These are phyloP conservation scores for Domatiomyces globalis DNA, from an alignment of 2,329 filamentous ascomycete species.

Conservation along the genomic window DNA sequence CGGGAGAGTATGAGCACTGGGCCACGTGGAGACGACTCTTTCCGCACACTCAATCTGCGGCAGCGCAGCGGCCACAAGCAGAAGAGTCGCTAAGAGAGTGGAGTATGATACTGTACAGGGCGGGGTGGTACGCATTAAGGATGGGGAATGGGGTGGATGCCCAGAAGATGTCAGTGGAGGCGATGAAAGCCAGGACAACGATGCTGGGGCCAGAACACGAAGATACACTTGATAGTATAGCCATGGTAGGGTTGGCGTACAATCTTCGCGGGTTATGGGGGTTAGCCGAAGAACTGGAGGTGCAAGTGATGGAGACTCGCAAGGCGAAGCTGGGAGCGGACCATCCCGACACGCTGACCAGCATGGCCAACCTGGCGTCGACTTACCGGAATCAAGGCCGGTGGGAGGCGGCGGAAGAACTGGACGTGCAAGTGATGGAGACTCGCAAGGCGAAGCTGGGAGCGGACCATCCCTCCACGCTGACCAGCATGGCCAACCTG, in stretches of 20 bases:
- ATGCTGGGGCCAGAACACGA: constrained; percentile 3
- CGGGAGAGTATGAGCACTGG: constrained; percentile 10
- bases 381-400: constrained; percentile 11
- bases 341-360: constrained; percentile 13
- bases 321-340: constrained; percentile 6
- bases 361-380: constrained; percentile 13
- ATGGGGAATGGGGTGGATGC: constrained; percentile 8
- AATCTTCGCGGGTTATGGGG: constrained; percentile 1
- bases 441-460: constrained; percentile 11
- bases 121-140: background rate
- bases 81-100: no score
- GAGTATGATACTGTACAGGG: no score
- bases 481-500: constrained; percentile 11
- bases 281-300: constrained; percentile 5
- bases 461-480: constrained; percentile 13
- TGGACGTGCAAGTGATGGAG: constrained; percentile 13
- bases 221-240: constrained; percentile 12
- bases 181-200: background rate
- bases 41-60: constrained; percentile 18
- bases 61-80: no score
- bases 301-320: constrained; percentile 1
- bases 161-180: background rate
- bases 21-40: constrained; percentile 20
- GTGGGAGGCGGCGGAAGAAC: constrained; percentile 10
- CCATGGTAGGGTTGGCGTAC: constrained; percentile 11